Percentiles rank a stretch among this genome's conserved stretches.
Conservation (phyloP, 2,329 filamentous ascomycete genomes). For the Cercospora sesami region DNA sequence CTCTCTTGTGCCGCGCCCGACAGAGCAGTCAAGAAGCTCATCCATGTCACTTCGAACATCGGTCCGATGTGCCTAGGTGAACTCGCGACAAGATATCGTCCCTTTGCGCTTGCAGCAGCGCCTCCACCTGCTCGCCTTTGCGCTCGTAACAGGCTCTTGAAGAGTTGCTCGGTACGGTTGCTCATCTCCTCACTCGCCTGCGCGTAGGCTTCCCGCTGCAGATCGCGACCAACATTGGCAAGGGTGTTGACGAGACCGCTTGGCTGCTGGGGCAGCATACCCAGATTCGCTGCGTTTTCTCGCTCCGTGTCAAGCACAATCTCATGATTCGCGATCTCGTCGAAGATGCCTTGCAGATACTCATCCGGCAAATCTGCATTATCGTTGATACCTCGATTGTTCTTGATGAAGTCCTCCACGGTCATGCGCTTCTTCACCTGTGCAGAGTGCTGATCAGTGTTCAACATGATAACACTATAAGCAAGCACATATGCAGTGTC, state of each 20-base stretch:
- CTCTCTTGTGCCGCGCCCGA: constrained; percentile 92
- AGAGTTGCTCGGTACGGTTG: constrained; percentile 77
- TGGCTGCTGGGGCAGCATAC: constrained; percentile 58
- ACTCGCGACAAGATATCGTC: constrained; percentile 83
- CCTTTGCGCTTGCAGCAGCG: constrained; percentile 49
- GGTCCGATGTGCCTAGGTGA: constrained; percentile 93
- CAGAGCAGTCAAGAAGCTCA: constrained; percentile 94
- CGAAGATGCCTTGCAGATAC: constrained; percentile 83
- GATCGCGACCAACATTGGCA: constrained; percentile 85
- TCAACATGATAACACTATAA: constrained; percentile 95
- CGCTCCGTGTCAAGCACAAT: constrained; percentile 93
- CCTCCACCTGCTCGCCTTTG: constrained; percentile 72
- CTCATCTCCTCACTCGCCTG: constrained; percentile 96
- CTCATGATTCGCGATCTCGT: constrained; percentile 87
- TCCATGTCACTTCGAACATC: constrained; percentile 99
- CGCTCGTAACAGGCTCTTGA: constrained; percentile 87
- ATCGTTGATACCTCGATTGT: constrained; percentile 98
- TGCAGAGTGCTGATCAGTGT: constrained; percentile 89
- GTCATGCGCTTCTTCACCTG: constrained; percentile 90
- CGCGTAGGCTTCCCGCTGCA: constrained; percentile 88
- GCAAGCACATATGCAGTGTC: constrained; percentile 95
- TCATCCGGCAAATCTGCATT: constrained; percentile 90
- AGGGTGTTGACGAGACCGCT: constrained; percentile 60
- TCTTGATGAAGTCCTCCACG: constrained; percentile 97
- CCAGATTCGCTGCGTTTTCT: constrained; percentile 80